Evolutionary conservation across 176 grass and related monocot genomes (phyloP).

Genomic region (Themeda triandra): DNA sequence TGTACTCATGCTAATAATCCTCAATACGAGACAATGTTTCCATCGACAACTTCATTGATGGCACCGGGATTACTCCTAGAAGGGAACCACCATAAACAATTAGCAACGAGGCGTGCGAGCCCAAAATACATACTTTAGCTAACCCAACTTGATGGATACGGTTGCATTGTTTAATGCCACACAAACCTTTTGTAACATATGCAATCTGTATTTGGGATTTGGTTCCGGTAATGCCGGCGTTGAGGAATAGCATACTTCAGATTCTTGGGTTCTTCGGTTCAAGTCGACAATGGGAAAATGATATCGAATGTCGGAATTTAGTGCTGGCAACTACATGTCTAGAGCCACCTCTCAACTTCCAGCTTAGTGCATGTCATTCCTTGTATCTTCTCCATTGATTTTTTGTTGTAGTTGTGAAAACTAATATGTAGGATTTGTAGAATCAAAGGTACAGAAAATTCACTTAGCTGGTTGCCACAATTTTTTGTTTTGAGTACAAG

Average conservation of each 20-base stretch:
- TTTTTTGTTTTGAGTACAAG: no score
- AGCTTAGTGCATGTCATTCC: no score
- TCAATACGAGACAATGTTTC: no score
- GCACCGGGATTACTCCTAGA: not conserved
- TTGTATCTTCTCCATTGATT: no score
- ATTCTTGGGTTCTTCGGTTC: not conserved
- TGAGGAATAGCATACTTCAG: not conserved
- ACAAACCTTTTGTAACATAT: not conserved
- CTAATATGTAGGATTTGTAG: no score
- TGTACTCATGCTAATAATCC: no score
- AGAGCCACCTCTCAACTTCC: no score
- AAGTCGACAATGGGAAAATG: not conserved
- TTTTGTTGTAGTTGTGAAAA: no score
- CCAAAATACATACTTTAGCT: not conserved
- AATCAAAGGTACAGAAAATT: no score
- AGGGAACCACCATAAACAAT: not conserved
- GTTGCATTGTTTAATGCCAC: not conserved
- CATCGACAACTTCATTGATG: no score
- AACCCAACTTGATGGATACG: not conserved
- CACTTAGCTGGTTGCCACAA: no score
- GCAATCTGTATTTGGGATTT: not conserved
- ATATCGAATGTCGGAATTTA: not conserved
- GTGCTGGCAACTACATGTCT: no score
- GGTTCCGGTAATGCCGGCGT: not conserved
- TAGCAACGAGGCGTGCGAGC: not conserved